phyloP scores from a whole-genome alignment of 1,284 basidiomycete species.

The Ceratobasidium sp. region DNA sequence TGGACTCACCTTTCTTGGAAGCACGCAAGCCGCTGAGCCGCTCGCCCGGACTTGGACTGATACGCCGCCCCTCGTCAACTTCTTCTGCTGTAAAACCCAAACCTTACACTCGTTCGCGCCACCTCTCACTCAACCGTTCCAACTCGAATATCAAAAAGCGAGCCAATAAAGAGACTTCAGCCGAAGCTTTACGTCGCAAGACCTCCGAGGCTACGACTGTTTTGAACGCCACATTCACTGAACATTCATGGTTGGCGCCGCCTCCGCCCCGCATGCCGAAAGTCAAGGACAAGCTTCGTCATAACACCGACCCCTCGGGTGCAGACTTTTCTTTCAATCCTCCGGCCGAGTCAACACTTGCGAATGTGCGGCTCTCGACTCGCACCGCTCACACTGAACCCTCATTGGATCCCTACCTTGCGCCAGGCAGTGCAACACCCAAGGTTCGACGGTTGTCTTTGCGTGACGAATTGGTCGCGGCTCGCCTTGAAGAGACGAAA shows the following conservation, averaged over 20 bases:
- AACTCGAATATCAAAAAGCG: neutral
- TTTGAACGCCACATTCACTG: neutral
- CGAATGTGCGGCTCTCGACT: neutral
- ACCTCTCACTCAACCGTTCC: slow-evolving; percentile 19
- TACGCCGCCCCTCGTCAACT: slow-evolving; percentile 4
- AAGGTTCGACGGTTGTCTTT: neutral
- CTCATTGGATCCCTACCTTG: neutral
- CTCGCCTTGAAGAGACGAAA: neutral
- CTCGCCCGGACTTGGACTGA: neutral
- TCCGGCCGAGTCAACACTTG: slow-evolving; percentile 25
- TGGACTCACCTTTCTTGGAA: slow-evolving; percentile 33
- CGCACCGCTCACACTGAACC: neutral
- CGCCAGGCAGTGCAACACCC: neutral
- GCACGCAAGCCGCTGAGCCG: neutral
- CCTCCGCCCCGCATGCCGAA: slow-evolving; percentile 10
- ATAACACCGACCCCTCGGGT: neutral
- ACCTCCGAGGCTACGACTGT: slow-evolving; percentile 31
- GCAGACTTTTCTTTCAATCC: slow-evolving; percentile 34
- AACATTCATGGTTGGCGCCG: slow-evolving; percentile 31
- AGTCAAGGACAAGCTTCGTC: neutral
- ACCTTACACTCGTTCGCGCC: neutral
- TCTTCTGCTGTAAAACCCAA: neutral
- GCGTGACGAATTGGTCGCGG: neutral
- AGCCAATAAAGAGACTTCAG: neutral
- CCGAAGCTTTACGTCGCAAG: slow-evolving; percentile 19